phyloP scores from a whole-genome alignment of 306 rosid genomes.

The Dryas alaskensis region DNA sequence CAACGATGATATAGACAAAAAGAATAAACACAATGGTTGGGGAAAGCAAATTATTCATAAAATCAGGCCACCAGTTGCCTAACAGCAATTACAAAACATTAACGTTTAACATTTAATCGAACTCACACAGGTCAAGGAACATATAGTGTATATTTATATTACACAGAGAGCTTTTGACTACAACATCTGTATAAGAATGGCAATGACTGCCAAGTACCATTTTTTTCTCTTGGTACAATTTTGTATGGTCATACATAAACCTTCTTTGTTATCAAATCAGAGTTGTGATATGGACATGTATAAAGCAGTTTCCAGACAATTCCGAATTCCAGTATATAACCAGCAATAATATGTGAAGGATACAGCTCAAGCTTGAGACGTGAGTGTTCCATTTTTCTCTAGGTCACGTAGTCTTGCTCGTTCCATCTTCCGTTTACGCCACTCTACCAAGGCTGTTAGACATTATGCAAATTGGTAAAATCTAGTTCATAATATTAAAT shows the following conservation, averaged over 20 bases:
- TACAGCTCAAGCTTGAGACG: constrained; percentile 44
- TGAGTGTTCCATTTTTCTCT: constrained; percentile 74
- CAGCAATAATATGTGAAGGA: neutral
- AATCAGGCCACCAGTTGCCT: neutral
- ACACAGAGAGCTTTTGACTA: neutral
- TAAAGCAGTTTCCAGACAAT: neutral
- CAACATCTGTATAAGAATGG: neutral
- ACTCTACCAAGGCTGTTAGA: constrained; percentile 86
- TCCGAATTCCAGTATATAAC: neutral
- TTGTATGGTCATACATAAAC: neutral
- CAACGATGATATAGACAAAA: neutral
- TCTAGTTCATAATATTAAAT: constrained; percentile 2
- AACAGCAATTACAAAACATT: neutral
- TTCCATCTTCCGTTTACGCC: constrained; percentile 98
- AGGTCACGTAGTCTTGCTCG: constrained; percentile 77
- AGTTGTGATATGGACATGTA: constrained; percentile 8
- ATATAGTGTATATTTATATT: neutral
- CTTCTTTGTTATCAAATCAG: neutral
- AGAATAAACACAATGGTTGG: neutral
- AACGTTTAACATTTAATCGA: neutral
- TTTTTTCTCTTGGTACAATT: neutral
- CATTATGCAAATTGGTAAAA: constrained; percentile 22
- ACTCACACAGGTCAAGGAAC: neutral
- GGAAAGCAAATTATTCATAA: neutral
- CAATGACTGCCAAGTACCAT: neutral